phyloP scores from a whole-genome alignment of 768 basidiomycete genomes.

The Hortiboletus campestris region DNA sequence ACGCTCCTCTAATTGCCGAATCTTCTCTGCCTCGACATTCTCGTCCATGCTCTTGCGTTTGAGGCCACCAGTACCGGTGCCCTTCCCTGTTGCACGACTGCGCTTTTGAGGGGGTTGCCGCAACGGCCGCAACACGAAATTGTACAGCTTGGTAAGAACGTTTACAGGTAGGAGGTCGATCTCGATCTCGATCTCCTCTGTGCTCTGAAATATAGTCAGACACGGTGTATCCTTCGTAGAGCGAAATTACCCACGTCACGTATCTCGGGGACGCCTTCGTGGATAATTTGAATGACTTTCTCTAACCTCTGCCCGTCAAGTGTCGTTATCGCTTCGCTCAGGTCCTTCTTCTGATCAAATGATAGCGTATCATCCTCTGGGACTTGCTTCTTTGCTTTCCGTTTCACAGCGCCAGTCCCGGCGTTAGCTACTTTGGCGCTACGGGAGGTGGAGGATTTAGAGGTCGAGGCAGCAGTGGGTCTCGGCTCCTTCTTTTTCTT shows the following conservation, averaged over 20 bases:
- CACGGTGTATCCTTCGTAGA: conserved; percentile 9
- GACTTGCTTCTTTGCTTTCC: conserved; percentile 61
- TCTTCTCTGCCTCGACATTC: conserved; percentile 93
- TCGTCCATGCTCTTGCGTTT: conserved; percentile 98
- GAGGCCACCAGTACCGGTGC: conserved; percentile 83
- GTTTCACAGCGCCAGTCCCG: conserved; percentile 47
- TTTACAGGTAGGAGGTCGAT: conserved; percentile 86
- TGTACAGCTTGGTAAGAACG: conserved; percentile 92
- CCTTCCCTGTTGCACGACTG: conserved; percentile 61
- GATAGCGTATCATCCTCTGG: conserved; percentile 81
- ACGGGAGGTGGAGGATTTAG: conserved; percentile 54
- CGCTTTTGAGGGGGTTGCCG: conserved; percentile 67
- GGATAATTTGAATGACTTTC: conserved; percentile 92
- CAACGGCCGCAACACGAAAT: conserved; percentile 84
- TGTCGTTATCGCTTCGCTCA: conserved; percentile 89
- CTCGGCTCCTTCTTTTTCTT: conserved; percentile 67
- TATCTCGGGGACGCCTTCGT: conserved; percentile 90
- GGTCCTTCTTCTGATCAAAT: conserved; percentile 97
- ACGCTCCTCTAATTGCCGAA: conserved; percentile 84
- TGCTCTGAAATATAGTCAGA: conserved; percentile 55
- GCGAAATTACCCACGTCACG: conserved; percentile 69
- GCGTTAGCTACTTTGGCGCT: conserved; percentile 42
- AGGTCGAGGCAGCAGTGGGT: conserved; percentile 57
- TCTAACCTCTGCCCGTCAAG: conserved; percentile 83
- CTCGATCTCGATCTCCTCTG: conserved; percentile 98